Base-by-base conservation (phyloP, 2,329 filamentous ascomycete species). In the Cytospora paraplurivora region DNA sequence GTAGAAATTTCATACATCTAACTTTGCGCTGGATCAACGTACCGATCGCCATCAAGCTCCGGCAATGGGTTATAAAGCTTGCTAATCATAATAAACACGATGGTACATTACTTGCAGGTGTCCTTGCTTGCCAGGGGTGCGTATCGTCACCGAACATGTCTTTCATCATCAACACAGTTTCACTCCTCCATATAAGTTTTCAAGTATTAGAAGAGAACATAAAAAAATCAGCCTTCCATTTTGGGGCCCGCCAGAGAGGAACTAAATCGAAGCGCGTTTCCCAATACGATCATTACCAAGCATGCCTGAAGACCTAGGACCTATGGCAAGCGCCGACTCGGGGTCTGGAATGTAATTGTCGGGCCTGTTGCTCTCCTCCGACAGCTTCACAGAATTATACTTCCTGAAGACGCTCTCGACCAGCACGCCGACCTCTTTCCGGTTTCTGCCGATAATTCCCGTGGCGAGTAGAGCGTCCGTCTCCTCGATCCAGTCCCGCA, bases 401-500 rank as follows among this genome's bases (percentile, higher is more conserved):
- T 76, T 76, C 61, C 72, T 75, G 57, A 78, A 80, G 0, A 77
- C 76, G 33, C 73, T 72, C 69, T 78, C 77, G 5, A 82, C 76
- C 17, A 81, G 69, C 7, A 74, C 56, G 0, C 78, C 78, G 1
- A 80, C 76, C 65, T 82, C 79, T 60, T 73, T 74, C 8, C 75
- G 70, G 64, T 80, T 72, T 50, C 70, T 65, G 0, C 81, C 79
- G 1, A 81, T 72, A 1, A 80, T 72, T 0, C 78, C 78, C 0
- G 78, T 75, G 0, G 74, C 71, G 13, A 81, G 68, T 64, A 81
- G 61, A 5, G 79, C 75, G 67, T 84, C 81, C 1, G 78, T 81
- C 72, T 84, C 81, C 67, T 85, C 82, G 54, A 85, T 81, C 75
- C 80, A 84, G 68, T 83, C 82, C 69, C 80, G 78, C 27, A 84